Evolutionary conservation across 345 rosid genomes (phyloP).

Genomic region (Acer saccharum): DNA sequence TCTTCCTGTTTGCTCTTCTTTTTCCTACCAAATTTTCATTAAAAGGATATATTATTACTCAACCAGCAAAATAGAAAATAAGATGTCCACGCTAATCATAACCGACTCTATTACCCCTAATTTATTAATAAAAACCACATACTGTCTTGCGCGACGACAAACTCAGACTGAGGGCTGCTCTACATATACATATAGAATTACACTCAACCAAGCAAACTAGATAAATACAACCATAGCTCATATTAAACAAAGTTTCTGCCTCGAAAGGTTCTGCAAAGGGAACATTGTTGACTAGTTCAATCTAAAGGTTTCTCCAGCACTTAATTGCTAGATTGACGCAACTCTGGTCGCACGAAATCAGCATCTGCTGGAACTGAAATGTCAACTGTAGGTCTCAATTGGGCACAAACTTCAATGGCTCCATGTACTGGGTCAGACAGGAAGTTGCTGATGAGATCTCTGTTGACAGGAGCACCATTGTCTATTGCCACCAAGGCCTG

Average conservation of each 20-base stretch:
- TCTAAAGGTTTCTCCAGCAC: not conserved
- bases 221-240: not conserved
- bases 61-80: no score
- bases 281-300: not conserved
- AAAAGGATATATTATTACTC: no score
- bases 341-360: conserved; percentile 90
- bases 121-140: no score
- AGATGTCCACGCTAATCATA: no score
- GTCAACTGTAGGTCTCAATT: conserved; percentile 83
- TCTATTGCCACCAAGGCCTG: conserved; percentile 82
- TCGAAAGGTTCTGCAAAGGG: not conserved
- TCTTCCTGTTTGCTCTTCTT: no score
- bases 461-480: conserved; percentile 55
- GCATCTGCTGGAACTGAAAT: conserved; percentile 88
- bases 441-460: conserved; percentile 86
- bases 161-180: not conserved
- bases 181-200: not conserved
- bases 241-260: conserved; percentile 8
- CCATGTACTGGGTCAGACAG: conserved; percentile 84
- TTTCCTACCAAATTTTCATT: no score
- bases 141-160: no score
- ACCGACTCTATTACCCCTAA: no score
- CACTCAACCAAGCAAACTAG: not conserved
- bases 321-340: conserved; percentile 69
- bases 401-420: conserved; percentile 81